Base-by-base conservation (phyloP, 257 asterid species). In the Handroanthus guayacan region DNA sequence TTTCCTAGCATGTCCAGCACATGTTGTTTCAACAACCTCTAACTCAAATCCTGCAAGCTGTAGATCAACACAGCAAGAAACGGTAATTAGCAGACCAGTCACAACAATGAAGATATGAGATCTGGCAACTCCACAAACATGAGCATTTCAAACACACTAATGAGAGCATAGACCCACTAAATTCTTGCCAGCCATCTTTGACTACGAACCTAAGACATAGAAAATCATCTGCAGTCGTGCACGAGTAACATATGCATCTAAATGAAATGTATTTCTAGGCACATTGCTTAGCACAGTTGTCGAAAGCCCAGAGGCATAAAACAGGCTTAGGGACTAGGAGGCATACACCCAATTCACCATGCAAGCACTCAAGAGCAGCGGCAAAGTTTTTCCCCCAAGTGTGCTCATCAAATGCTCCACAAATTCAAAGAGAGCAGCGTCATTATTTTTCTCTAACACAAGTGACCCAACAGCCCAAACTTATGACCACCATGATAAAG, bases 41-140 rank as follows among this genome's bases (percentile, higher is more conserved):
- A 89, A 79, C 74, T 86, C 87, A 81, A 89, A 89, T 65, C 95
- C 95, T 7, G 95, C 92, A 58, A 89, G 89, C 92, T 89, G 89
- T 72, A 69, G 66, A 61, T 79, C 31, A 75, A 63, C 25, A 80
- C 38, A 75, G 47, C 34, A 62, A 52, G 43, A 75, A 54, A 67
- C 1, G 45, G 36, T 57, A 68, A 80, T n/a, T 75, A 20, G 8
- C 45, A 13, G 34, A 31, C 31, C 72, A 3, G 37, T 38, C 36
- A 14, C 16, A 63, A 9, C 6, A 52, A 11, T 7, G 12, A 5
- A 11, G 20, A 63, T 37, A 48, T 48, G 25, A 17, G 10, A 47
- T 56, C 62, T 77, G 54, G 66, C 57, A 5, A 51, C 67, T 62
- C 37, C 36, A 45, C 67, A 11, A 34, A 62, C 0, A 2, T 34